Conservation (phyloP, 352 stramenopile genomes). For the Phytophthora ramorum region DNA sequence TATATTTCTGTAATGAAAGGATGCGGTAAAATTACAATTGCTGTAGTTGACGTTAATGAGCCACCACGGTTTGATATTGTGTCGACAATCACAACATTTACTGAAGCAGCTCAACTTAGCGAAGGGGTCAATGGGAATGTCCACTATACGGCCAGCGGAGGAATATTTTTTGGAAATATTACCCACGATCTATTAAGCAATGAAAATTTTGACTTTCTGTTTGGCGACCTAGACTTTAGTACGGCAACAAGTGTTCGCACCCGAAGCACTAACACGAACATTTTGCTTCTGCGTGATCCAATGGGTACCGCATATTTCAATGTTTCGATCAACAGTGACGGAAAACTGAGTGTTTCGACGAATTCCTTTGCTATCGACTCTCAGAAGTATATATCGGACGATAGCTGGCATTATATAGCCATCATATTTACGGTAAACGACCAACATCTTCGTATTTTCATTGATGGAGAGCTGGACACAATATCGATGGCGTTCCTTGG, state of each 20-base stretch:
- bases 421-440: slow-evolving; percentile 25
- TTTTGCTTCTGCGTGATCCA: slow-evolving; percentile 13
- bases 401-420: slow-evolving; percentile 30
- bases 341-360: slow-evolving; percentile 16
- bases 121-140: slow-evolving; percentile 13
- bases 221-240: slow-evolving; percentile 59
- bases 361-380: neutral
- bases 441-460: slow-evolving; percentile 14
- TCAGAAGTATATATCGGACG: slow-evolving; percentile 11
- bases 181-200: slow-evolving; percentile 16
- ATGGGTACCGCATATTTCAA: slow-evolving; percentile 14
- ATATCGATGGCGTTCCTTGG: neutral
- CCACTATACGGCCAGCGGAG: slow-evolving; percentile 26
- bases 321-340: slow-evolving; percentile 18
- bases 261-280: slow-evolving; percentile 5
- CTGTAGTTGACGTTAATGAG: slow-evolving; percentile 54
- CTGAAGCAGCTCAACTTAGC: slow-evolving; percentile 19
- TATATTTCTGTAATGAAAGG: slow-evolving; percentile 54
- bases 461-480: slow-evolving; percentile 25
- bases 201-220: slow-evolving; percentile 30
- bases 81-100: slow-evolving; percentile 2
- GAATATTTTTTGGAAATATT: slow-evolving; percentile 30
- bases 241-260: slow-evolving; percentile 41
- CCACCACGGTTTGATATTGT: slow-evolving; percentile 25
- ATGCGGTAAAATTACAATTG: slow-evolving; percentile 47